Evolutionary conservation across 306 rosid genomes (phyloP), one percentile per base, ranked within the genome.

Genomic region (Sphenostylis stenocarpa): DNA sequence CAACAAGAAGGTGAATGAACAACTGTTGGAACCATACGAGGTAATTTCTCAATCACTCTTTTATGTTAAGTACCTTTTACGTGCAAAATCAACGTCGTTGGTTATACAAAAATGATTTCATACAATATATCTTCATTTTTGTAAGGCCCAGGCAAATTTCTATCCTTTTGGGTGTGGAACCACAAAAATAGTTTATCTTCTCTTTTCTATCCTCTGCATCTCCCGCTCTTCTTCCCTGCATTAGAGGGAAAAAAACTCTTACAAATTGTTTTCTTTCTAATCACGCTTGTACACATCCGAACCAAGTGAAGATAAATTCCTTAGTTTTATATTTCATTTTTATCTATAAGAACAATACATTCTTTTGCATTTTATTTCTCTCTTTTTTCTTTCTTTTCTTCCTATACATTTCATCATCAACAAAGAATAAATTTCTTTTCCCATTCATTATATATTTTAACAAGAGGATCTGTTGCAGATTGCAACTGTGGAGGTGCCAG

Each of bases 401-500:
- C 65, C 12, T 60, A 15, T 29, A 2, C 19, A 29, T 61, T 62
- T 9, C 10, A 62, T 17, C 16, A 7, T 62, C 26, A 62, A n/a
- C 45, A 17, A 62, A 33, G 15, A 33, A 62, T 7, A 51, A n/a
- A 13, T 75, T 82, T 29, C 66, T 79, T 64, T 53, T 52, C 39
- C 15, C 73, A 57, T 70, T 56, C 24, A 10, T 11, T 75, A 12
- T 21, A 61, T 73, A 23, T 77, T 65, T 39, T 85, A 76, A 85
- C 52, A 62, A 57, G 58, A 79, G 77, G 16, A 75, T 74, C 62
- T 73, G 76, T 23, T 85, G 77, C 91, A 94, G 98, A 75, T 92
- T 84, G 98, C 98, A 76, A 92, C 91, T 24, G 99, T 92, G 77
- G 99, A 95, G 86, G 99, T 95, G 19, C 99, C 99, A 16, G 97